Base-by-base conservation (phyloP, 345 rosid genomes). In the Aquilaria yunnanensis region DNA sequence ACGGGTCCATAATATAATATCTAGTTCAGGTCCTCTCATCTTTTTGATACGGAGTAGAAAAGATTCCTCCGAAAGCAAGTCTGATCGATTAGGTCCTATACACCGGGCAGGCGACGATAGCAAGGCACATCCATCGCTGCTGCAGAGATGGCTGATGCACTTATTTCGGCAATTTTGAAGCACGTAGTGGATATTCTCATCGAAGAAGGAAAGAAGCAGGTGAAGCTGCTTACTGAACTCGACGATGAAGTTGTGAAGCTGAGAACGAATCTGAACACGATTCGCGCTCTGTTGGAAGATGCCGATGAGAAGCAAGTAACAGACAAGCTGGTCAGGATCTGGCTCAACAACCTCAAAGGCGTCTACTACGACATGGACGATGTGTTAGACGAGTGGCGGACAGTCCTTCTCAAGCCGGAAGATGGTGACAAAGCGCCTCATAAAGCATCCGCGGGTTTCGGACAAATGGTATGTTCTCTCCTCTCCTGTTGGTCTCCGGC, bases 291-390 rank as follows among this genome's bases (percentile, higher is more conserved):
- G 57, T 33, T 54, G 9, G 7, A 54, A 56, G 59, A 56, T 32
- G 59, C 45, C 12, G 46, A 56, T 14, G 0, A 32, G 14, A 56
- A 7, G 14, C 45, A 56, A 6, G 4, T 37, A 0, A 16, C 3
- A 9, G 12, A 57, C 1, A n/a, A 7, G 1, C 14, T 6, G 1
- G 47, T 57, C 11, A n/a, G 10, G 3, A 1, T 0, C 10, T 57
- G 47, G 60, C 14, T 37, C 5, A 23, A 12, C 7, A 56, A 8
- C 16, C 46, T 56, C 45, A 56, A 56, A 56, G 14, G 14, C 13
- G 47, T 57, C 8, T n/a, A 45, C 37, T 57, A 57, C 34, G 31
- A 57, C 23, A 34, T 57, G 47, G 60, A 57, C 2, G 60, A 57
- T n/a, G 60, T 57, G 60, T 2, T 57, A 2, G 48, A 57, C 37